phyloP scores from a whole-genome alignment of 1,139 yeast genomes.

The Yueomyces sp. region DNA sequence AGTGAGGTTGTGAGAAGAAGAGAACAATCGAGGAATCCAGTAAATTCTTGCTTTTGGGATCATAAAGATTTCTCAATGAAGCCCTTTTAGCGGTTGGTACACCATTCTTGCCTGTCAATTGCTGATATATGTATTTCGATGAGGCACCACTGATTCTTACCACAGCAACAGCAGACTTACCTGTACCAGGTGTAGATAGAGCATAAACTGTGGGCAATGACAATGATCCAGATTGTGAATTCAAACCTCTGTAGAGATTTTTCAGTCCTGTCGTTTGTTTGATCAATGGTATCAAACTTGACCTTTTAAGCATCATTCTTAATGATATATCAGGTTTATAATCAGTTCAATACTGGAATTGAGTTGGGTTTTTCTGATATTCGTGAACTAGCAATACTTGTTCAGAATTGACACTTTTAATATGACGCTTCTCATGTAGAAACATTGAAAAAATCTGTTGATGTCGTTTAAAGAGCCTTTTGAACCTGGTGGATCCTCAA shows the following conservation, averaged over 20 bases:
- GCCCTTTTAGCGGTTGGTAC: constrained; percentile 43
- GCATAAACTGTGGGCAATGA: constrained; percentile 66
- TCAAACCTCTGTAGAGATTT: neutral
- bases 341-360: too few species aligned
- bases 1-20: constrained; percentile 60
- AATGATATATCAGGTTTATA: too few species aligned
- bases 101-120: constrained; percentile 31
- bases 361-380: too few species aligned
- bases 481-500: too few species aligned
- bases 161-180: constrained; percentile 74
- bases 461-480: too few species aligned
- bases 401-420: too few species aligned
- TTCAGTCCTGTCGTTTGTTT: too few species aligned
- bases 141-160: constrained; percentile 71
- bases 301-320: too few species aligned
- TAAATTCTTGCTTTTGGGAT: constrained; percentile 25
- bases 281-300: too few species aligned
- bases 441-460: too few species aligned
- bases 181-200: constrained; percentile 65
- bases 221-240: constrained; percentile 1
- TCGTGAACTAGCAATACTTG: too few species aligned
- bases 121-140: constrained; percentile 27
- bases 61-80: constrained; percentile 40
- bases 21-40: constrained; percentile 70
- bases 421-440: too few species aligned